A percentile compares a stretch with the other conserved stretches of the same genome.
These are phyloP conservation scores for Rubia tinctorum DNA, from an alignment of 305 asterid species.

Conservation along the genomic window DNA sequence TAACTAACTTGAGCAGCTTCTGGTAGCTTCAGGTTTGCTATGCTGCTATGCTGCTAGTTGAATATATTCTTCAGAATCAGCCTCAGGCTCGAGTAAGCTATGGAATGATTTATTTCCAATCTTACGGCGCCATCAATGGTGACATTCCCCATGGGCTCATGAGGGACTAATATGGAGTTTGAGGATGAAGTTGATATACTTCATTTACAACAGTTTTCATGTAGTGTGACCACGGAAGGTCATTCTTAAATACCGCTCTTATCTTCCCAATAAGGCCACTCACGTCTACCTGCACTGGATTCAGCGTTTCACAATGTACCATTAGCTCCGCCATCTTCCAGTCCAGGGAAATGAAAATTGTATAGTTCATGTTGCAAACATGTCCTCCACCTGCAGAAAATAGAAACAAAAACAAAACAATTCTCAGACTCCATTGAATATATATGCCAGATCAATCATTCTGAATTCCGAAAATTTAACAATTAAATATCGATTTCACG, in stretches of 20 bases:
- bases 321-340: constrained; percentile 43
- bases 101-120: too few species aligned
- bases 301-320: constrained; percentile 18
- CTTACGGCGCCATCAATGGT: constrained; percentile 21
- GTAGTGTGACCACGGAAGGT: constrained; percentile 39
- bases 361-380: constrained; percentile 36
- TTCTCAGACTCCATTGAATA: too few species aligned
- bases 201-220: constrained; percentile 56
- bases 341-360: constrained; percentile 29
- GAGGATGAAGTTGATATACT: constrained; percentile 48
- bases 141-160: constrained; percentile 42
- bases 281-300: constrained; percentile 42
- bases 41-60: too few species aligned
- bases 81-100: too few species aligned
- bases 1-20: too few species aligned
- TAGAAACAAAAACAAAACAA: not conserved
- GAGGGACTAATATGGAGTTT: constrained; percentile 54
- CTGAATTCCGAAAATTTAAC: too few species aligned
- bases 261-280: constrained; percentile 34
- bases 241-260: constrained; percentile 30
- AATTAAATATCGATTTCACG: too few species aligned
- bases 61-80: too few species aligned
- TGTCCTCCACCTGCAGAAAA: too few species aligned
- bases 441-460: too few species aligned
- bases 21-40: too few species aligned